Base-by-base conservation (phyloP, 371 early-diverging fungal species). In the Syncephalis plumigaleata region DNA sequence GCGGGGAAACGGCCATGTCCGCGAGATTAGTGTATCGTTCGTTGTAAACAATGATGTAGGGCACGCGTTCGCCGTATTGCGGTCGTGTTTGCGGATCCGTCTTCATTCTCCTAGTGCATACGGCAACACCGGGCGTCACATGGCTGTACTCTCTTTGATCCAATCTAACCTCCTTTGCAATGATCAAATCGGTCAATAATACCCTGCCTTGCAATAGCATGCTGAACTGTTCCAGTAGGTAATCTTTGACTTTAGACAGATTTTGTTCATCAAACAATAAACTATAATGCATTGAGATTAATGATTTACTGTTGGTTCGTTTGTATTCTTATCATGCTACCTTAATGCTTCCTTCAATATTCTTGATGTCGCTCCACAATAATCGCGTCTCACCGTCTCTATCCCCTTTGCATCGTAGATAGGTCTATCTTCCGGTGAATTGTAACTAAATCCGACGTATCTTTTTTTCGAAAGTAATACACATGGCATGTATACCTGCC, bases 341-440 rank as follows among this genome's bases (percentile, higher is more conserved):
- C 81, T 78, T 25, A 93, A 58, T 26, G 70, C 60, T 0, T 74
- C 59, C 55, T 89, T 81, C 52, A 89, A 57, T 8, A 79, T 80
- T 51, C 83, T 85, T 48, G 75, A 79, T 3, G 79, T 78, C 0
- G 77, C 81, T 2, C 71, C 66, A 43, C 85, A 85, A 13, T 84
- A 84, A 58, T 91, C 91, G 2, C 94, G 66, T 22, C 91, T 66
- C 5, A 93, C 86, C 2, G 87, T 89, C 59, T 91, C 94, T 37
- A 89, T 89, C 0, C 94, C 94, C 57, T 93, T 93, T n/a, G 82
- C 89, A 53, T 93, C 94, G 67, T 89, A 83, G 1, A 58, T 65
- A 0, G 87, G 86, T 48, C 71, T 70, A 1, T 47, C 54, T 37
- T 58, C 57, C 0, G 55, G 57, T 1, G 56, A 55, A 55, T 85